phyloP scores from a whole-genome alignment of 768 basidiomycete genomes.

The Asterophora lycoperdoides region DNA sequence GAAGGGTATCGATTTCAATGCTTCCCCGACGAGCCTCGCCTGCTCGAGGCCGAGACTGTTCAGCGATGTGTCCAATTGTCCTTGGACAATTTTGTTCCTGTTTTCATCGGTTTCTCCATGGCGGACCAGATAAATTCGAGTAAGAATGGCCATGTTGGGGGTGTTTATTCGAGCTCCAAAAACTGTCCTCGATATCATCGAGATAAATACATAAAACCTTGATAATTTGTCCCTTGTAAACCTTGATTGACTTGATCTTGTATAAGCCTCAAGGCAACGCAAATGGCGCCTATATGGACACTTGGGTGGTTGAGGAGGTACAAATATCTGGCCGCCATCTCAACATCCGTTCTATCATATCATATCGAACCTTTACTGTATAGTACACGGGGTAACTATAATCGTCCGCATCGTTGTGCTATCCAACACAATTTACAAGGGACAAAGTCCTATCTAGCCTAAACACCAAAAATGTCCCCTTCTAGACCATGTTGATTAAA shows the following conservation, averaged over 20 bases:
- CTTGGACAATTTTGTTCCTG: slow-evolving; percentile 60
- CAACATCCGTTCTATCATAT: background rate
- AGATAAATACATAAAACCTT: too few species aligned
- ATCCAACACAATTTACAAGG: slow-evolving; percentile 4
- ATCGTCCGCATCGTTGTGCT: slow-evolving; percentile 1
- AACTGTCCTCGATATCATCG: background rate
- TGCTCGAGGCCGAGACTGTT: slow-evolving; percentile 61
- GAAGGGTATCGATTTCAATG: slow-evolving; percentile 52
- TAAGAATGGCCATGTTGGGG: slow-evolving; percentile 25
- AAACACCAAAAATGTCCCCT: background rate
- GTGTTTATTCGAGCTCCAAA: slow-evolving; percentile 1
- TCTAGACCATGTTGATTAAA: slow-evolving; percentile 2
- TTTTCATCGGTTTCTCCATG: slow-evolving; percentile 81
- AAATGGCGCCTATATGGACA: too few species aligned
- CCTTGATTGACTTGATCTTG: slow-evolving; percentile 1
- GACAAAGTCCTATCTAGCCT: background rate
- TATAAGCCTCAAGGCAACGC: too few species aligned
- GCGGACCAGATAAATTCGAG: slow-evolving; percentile 61
- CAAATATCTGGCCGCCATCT: too few species aligned
- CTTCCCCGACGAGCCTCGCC: slow-evolving; percentile 50
- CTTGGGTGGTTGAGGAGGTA: too few species aligned
- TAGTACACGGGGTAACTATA: background rate
- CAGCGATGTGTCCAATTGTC: slow-evolving; percentile 66
- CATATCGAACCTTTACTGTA: background rate
- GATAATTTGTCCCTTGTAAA: too few species aligned